phyloP scores from a whole-genome alignment of 2,329 filamentous ascomycete genomes.

The Coniochaeta ligniaria region DNA sequence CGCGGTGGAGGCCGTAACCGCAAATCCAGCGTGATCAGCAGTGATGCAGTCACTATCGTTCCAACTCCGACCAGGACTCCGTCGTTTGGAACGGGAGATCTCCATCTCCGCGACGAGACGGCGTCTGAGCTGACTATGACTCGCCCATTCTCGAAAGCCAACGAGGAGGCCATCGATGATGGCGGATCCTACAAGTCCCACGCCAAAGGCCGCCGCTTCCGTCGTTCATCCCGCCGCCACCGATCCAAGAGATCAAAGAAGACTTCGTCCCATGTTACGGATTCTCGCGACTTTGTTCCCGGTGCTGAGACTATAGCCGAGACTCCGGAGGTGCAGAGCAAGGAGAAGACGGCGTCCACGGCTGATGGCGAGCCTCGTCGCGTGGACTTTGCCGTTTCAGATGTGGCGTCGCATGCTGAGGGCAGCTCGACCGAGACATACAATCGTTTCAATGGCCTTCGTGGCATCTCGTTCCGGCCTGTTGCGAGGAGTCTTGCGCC shows the following conservation, averaged over 20 bases:
- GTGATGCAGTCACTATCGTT: slow-evolving; percentile 39
- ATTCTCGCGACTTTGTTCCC: slow-evolving; percentile 17
- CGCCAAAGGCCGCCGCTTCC: slow-evolving; percentile 26
- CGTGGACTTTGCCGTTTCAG: slow-evolving; percentile 47
- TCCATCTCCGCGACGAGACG: slow-evolving; percentile 27
- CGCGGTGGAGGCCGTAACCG: slow-evolving; percentile 57
- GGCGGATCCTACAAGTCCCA: slow-evolving; percentile 31
- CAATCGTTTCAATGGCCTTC: slow-evolving; percentile 44
- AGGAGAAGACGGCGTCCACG: slow-evolving; percentile 7
- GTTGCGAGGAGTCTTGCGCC: slow-evolving; percentile 62
- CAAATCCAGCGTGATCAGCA: slow-evolving; percentile 66
- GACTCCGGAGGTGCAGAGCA: slow-evolving; percentile 11
- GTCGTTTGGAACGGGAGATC: slow-evolving; percentile 31
- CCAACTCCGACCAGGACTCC: slow-evolving; percentile 25
- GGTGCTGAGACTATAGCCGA: slow-evolving; percentile 25
- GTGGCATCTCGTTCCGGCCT: slow-evolving; percentile 54
- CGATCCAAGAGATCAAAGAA: slow-evolving; percentile 35
- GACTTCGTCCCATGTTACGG: slow-evolving; percentile 14
- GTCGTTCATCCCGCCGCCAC: slow-evolving; percentile 28
- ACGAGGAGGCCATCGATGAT: slow-evolving; percentile 38
- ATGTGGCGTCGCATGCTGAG: slow-evolving; percentile 13
- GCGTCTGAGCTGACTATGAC: slow-evolving; percentile 30
- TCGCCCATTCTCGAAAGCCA: slow-evolving; percentile 25
- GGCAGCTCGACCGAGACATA: slow-evolving; percentile 13
- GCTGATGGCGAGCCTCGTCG: slow-evolving; percentile 39